Percentiles rank a stretch among this genome's conserved stretches.
Evolutionary conservation across 108 stramenopile species (phyloP).

Genomic region (Cylindrotheca fusiformis): DNA sequence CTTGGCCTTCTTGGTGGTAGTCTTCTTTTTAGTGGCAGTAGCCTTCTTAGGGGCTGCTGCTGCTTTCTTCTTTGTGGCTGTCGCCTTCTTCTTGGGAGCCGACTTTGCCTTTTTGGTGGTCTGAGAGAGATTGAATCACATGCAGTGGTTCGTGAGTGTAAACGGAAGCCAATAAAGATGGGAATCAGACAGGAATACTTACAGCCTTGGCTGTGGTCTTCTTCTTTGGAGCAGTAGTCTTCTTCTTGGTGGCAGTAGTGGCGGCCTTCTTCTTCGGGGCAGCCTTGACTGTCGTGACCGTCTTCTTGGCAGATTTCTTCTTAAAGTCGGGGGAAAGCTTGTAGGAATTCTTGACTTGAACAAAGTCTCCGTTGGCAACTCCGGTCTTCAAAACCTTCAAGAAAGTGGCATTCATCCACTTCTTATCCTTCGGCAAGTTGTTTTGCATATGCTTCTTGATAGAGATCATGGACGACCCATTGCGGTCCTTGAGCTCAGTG

Average conservation of each 20-base stretch:
- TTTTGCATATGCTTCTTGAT: slow-evolving; percentile 77
- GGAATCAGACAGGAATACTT: too few species aligned
- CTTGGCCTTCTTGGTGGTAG: slow-evolving; percentile 36
- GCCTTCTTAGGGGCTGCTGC: slow-evolving; percentile 23
- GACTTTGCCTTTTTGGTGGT: slow-evolving; percentile 22
- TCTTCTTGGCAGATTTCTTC: slow-evolving; percentile 43
- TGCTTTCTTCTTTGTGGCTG: slow-evolving; percentile 33
- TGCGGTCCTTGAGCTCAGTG: slow-evolving; percentile 71
- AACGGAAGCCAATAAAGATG: too few species aligned
- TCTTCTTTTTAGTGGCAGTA: slow-evolving; percentile 33
- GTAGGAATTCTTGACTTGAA: slow-evolving; percentile 66
- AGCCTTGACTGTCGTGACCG: slow-evolving; percentile 25
- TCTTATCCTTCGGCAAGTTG: slow-evolving; percentile 53
- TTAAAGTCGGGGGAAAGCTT: slow-evolving; percentile 69
- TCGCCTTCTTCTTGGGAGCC: slow-evolving; percentile 27
- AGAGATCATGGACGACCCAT: slow-evolving; percentile 71
- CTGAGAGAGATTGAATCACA: too few species aligned
- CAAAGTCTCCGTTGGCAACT: slow-evolving; percentile 51
- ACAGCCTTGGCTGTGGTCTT: slow-evolving; percentile 24
- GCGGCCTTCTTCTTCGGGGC: slow-evolving; percentile 44
- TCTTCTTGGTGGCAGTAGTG: slow-evolving; percentile 40
- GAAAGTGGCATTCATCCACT: slow-evolving; percentile 62
- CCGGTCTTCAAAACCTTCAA: slow-evolving; percentile 59
- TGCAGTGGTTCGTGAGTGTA: slow-evolving; percentile 1
- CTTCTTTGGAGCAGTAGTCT: slow-evolving; percentile 32